A percentile compares a stretch with the other conserved stretches of the same genome.
Conservation (phyloP, 768 basidiomycete species). For the Rossbeevera mucosa region DNA sequence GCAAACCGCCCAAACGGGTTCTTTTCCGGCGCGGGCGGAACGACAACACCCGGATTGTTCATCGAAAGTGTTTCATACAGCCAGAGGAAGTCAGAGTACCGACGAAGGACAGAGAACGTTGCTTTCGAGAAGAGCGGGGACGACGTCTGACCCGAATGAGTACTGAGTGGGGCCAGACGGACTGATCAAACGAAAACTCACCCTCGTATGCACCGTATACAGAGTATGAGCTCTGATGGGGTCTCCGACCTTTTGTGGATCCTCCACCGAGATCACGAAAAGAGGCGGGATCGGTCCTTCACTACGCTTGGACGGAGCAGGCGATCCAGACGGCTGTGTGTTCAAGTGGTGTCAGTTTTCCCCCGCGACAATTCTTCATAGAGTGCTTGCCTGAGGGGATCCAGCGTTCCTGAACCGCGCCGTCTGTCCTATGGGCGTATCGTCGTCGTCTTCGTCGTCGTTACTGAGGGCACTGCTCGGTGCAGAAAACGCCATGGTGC, state of each 20-base stretch:
- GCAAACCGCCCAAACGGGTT: slow-evolving; percentile 91
- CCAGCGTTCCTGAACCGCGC: slow-evolving; percentile 29
- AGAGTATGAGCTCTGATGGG: slow-evolving; percentile 91
- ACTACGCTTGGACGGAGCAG: slow-evolving; percentile 16
- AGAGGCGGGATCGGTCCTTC: slow-evolving; percentile 57
- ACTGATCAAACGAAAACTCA: slow-evolving; percentile 31
- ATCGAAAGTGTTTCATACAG: slow-evolving; percentile 79
- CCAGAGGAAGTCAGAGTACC: slow-evolving; percentile 98
- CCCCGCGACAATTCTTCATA: neutral
- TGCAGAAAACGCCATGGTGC: slow-evolving; percentile 18
- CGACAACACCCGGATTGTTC: slow-evolving; percentile 96
- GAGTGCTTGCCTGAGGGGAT: slow-evolving; percentile 21
- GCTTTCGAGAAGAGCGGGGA: slow-evolving; percentile 80
- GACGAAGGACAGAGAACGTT: slow-evolving; percentile 88
- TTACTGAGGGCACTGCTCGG: slow-evolving; percentile 21
- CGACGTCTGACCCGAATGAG: slow-evolving; percentile 55
- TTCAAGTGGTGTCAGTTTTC: slow-evolving; percentile 1
- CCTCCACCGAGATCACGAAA: slow-evolving; percentile 88
- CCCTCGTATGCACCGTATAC: slow-evolving; percentile 91
- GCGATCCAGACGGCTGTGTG: slow-evolving; percentile 15
- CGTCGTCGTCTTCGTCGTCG: slow-evolving; percentile 65
- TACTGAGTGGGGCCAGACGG: neutral
- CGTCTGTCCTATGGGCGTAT: slow-evolving; percentile 58
- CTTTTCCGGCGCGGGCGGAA: slow-evolving; percentile 96
- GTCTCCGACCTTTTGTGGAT: slow-evolving; percentile 96